Conservation (phyloP, 106 monocot species). For the Apostasia shenzhenica region DNA sequence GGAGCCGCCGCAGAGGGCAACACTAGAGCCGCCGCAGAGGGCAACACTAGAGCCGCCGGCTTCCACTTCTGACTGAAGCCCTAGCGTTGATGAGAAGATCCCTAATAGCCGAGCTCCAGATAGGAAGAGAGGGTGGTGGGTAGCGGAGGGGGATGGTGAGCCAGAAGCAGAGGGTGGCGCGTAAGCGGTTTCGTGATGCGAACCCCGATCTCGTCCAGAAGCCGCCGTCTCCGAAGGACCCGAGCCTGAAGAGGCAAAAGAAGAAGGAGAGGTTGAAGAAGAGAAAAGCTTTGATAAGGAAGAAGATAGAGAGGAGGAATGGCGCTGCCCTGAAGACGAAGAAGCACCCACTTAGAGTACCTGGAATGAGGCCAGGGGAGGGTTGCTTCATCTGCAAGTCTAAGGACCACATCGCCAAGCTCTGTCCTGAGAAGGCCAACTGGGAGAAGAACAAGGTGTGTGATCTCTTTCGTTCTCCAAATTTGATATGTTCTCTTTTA, state of each 20-base stretch:
- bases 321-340: constrained; percentile 3
- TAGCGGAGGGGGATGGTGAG: constrained; percentile 60
- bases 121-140: not conserved
- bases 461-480: not conserved
- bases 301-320: constrained; percentile 12
- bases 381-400: constrained; percentile 91
- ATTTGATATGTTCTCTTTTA: too few species aligned
- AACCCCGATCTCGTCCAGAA: constrained; percentile 57
- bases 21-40: too few species aligned
- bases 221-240: constrained; percentile 12
- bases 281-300: constrained; percentile 10
- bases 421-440: constrained; percentile 62
- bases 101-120: too few species aligned
- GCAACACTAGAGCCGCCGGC: too few species aligned
- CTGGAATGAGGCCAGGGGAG: constrained; percentile 91
- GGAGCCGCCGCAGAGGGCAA: too few species aligned
- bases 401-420: constrained; percentile 70
- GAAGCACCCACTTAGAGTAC: constrained; percentile 75
- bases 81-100: too few species aligned
- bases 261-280: constrained; percentile 38
- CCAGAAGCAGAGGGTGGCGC: constrained; percentile 59
- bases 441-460: constrained; percentile 92
- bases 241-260: constrained; percentile 16
- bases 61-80: too few species aligned
- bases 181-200: constrained; percentile 58